Evolutionary conservation across 306 rosid species (phyloP), one percentile per base, ranked within the genome.

Genomic region (Medicago ruthenica): DNA sequence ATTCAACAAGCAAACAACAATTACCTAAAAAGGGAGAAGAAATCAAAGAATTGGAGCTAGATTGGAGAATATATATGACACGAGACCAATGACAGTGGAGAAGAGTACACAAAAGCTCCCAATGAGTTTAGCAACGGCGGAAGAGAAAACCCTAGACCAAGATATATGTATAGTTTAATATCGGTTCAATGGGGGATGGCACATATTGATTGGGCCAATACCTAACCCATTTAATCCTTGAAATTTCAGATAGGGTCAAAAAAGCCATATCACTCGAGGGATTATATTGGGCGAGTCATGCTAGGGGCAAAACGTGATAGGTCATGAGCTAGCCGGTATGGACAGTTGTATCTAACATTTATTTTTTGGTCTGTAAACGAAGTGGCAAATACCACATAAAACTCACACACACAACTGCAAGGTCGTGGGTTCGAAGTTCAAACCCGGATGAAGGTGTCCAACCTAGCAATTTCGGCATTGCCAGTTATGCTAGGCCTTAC

Each of bases 81-180:
- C 27, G 27, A 24, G 27, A 24, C 27, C 27, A 24, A 24, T 24
- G 27, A 2, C 27, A 24, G 22, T 60, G 6, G 34, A 40, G 67
- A 51, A 72, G 42, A 73, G 16, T 1, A 50, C 5, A 75, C 0
- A 1, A 40, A 9, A 75, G 79, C 6, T 40, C 6, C 3, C 21
- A 16, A 37, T 7, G 40, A 72, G 73, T 37, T 42, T 16, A 36
- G 37, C 40, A 77, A 77, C 71, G 82, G 78, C 31, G 45, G 65
- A 71, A 81, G 73, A 40, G 70, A 64, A 78, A 85, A 77, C 88
- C 85, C 85, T 81, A 84, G 71, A 64, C 36, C 21, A 22, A 31
- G 36, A 15, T 42, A 4, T 21, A 67, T 24, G 8, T 5, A 12
- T 27, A 27, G 4, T 9, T 6, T 60, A 68, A 50, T 58, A 45